These are phyloP conservation scores for Myotisia sp. DNA, from an alignment of 2,329 filamentous ascomycete genomes.

Conservation along the genomic window DNA sequence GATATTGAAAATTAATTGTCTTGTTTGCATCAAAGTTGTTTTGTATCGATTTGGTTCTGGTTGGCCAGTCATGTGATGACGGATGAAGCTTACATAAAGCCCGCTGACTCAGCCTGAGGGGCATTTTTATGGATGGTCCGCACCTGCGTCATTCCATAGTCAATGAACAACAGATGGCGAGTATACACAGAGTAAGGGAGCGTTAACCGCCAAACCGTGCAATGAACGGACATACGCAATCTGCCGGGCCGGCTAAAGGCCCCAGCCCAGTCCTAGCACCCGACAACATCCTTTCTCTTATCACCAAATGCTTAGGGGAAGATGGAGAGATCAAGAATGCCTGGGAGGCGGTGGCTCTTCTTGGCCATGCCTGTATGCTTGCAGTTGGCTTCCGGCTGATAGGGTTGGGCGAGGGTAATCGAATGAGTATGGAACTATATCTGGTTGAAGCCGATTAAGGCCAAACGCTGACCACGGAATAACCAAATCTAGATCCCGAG, in stretches of 20 bases:
- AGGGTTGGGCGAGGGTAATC: slow-evolving; percentile 72
- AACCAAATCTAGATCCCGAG: no score
- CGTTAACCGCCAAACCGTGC: background rate
- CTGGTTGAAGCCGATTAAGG: no score
- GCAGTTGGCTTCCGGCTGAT: slow-evolving; percentile 67
- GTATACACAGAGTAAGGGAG: background rate
- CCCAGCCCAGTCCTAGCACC: slow-evolving; percentile 10
- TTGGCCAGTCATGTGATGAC: no score
- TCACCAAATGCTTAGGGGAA: slow-evolving; percentile 19
- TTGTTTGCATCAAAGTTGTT: no score
- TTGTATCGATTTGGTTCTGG: no score
- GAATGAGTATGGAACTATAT: slow-evolving; percentile 44
- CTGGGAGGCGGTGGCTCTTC: slow-evolving; percentile 71
- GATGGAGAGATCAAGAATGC: slow-evolving; percentile 26
- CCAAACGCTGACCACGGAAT: no score
- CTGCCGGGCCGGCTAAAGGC: background rate
- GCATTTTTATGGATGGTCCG: no score
- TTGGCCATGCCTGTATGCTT: slow-evolving; percentile 69
- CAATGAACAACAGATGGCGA: background rate
- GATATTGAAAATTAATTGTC: no score
- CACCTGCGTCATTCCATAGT: background rate
- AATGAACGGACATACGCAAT: background rate
- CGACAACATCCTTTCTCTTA: slow-evolving; percentile 22
- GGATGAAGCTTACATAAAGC: no score
- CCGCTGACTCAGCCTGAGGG: no score